Evolutionary conservation across 768 basidiomycete genomes (phyloP), one percentile per base, ranked within the genome.

Genomic region (Agrocybe pediades): DNA sequence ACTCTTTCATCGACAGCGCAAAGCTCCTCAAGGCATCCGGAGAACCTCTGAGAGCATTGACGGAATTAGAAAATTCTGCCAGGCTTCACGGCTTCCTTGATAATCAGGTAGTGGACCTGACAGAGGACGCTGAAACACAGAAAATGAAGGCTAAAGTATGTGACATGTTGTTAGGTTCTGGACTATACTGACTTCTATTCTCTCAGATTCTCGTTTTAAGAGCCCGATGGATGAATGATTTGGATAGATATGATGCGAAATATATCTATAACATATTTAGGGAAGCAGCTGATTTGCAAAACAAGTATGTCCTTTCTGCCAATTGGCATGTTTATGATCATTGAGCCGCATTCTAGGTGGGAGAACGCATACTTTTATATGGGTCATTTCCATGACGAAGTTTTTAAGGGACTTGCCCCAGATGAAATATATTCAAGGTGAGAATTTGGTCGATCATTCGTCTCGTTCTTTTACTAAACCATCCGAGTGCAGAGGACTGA

Each of bases 221-320:
- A 30, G 93, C 92, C 13, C 86, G 93, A 13, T 98, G 95, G 95
- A 92, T 94, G 84, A 81, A 86, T 46, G 94, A 98, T 54, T 87
- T 91, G 0, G 92, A 88, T 46, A 79, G 97, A 19, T 95, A 85
- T 60, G 90, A 89, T 9, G 71, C 74, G 17, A 78, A 80, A 17
- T 71, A 78, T 1, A 83, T 97, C 17, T 76, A 85, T 56, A 79
- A 76, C 30, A 77, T 81, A 8, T 87, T 88, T 64, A 67, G 74
- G 36, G 71, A 69, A 8, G 85, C 83, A 6, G 72, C 80, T 1
- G 72, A 75, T 33, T 65, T 82, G 49, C 75, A 77, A 46, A 69
- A 79, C 24, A 77, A 77, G 87, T 86, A 65, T 17, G 70, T 60
- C n/a, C n/a, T 42, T 15, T 41, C 7, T 15, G 16, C 19, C 41